phyloP scores from a whole-genome alignment of 768 basidiomycete species.

The Piloderma croceum region DNA sequence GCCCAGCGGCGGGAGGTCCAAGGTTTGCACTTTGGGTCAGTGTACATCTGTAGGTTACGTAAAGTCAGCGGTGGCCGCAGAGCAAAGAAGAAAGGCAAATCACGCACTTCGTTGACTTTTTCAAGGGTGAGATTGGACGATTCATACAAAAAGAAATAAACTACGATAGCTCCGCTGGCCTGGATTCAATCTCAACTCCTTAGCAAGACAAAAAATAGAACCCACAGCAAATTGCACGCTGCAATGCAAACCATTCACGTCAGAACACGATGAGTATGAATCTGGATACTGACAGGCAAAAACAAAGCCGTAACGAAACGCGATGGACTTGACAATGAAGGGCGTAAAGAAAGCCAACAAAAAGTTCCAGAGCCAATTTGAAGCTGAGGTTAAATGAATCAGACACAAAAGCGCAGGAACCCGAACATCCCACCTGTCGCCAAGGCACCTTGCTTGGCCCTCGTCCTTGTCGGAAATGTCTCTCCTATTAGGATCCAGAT shows the following conservation, averaged over 20 bases:
- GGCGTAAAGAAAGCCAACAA: slow-evolving; percentile 76
- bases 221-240: too few species aligned
- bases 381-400: too few species aligned
- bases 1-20: slow-evolving; percentile 62
- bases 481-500: slow-evolving; percentile 77
- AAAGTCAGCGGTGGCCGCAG: slow-evolving; percentile 1
- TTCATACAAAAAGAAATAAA: slow-evolving; percentile 75
- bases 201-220: too few species aligned
- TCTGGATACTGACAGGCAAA: slow-evolving; percentile 46
- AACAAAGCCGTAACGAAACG: slow-evolving; percentile 62
- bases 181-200: background rate
- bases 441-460: slow-evolving; percentile 65
- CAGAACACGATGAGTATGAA: too few species aligned
- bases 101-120: slow-evolving; percentile 48
- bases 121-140: slow-evolving; percentile 63
- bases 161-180: slow-evolving; percentile 48
- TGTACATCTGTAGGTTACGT: slow-evolving; percentile 46
- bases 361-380: slow-evolving; percentile 73
- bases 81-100: slow-evolving; percentile 5
- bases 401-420: too few species aligned
- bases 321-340: slow-evolving; percentile 53
- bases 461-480: slow-evolving; percentile 67
- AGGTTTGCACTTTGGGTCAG: slow-evolving; percentile 55
- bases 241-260: too few species aligned
- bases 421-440: slow-evolving; percentile 53